Conservation (phyloP, 345 rosid genomes). For the Geranium brycei region DNA sequence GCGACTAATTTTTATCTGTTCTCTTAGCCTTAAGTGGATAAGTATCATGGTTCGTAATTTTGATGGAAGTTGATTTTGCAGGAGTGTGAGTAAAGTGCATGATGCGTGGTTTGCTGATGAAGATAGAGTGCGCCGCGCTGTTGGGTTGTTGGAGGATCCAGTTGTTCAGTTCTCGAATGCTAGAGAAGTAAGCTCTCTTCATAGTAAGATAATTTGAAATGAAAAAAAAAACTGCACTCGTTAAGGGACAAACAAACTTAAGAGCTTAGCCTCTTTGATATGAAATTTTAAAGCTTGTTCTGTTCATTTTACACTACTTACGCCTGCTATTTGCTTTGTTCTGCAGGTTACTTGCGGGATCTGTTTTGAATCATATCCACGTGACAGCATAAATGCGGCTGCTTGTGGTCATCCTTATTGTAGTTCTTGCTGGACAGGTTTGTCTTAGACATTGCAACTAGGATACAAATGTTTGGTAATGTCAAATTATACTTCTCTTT, state of each 20-base stretch:
- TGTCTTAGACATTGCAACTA: conserved; percentile 4
- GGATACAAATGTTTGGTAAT: not conserved
- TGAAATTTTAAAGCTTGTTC: not conserved
- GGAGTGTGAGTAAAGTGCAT: conserved; percentile 77
- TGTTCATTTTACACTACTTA: not conserved
- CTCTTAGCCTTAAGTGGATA: not conserved
- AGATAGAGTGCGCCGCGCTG: conserved; percentile 54
- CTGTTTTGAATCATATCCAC: conserved; percentile 54
- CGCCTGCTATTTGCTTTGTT: conserved; percentile 5
- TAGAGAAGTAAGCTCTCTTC: conserved; percentile 38
- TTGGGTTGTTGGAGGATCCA: conserved; percentile 66
- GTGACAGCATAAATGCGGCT: conserved; percentile 41
- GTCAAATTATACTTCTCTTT: not conserved
- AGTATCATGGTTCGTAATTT: not conserved
- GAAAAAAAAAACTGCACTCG: not conserved
- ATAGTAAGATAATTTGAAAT: not conserved
- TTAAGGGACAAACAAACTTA: not conserved
- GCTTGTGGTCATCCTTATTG: conserved; percentile 99
- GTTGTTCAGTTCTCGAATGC: conserved; percentile 36
- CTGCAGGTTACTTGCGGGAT: conserved; percentile 75
- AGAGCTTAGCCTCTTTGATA: not conserved
- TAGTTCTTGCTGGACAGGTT: conserved; percentile 77
- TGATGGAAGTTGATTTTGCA: conserved; percentile 14
- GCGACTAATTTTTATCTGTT: not conserved
- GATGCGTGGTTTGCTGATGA: conserved; percentile 97